Percentiles rank a stretch among this genome's conserved stretches.
Conservation (phyloP, 1,284 basidiomycete genomes). For the Xanthoconium separans region DNA sequence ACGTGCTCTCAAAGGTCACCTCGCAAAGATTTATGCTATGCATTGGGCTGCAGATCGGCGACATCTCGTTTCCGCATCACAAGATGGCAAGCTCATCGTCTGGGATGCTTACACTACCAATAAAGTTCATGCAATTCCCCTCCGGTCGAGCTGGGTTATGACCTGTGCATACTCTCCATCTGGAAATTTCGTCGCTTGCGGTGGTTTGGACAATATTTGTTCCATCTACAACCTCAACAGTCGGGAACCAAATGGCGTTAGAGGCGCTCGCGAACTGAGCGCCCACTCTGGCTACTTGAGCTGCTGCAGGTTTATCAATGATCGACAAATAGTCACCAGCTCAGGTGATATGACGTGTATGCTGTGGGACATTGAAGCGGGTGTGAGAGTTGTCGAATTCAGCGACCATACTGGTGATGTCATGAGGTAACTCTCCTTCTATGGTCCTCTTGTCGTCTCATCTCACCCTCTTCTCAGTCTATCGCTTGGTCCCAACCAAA, state of each 20-base stretch:
- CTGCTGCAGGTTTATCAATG: constrained; percentile 98
- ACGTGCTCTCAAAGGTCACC: constrained; percentile 92
- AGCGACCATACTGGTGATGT: constrained; percentile 99
- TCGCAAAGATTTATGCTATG: constrained; percentile 99
- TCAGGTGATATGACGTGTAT: constrained; percentile 99
- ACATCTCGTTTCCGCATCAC: constrained; percentile 97
- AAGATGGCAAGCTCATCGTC: constrained; percentile 98
- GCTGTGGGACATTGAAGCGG: constrained; percentile 99
- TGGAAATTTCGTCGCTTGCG: constrained; percentile 96
- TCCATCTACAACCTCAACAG: constrained; percentile 93
- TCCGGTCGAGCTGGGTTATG: constrained; percentile 99
- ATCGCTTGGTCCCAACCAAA: constrained; percentile 92
- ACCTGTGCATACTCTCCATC: constrained; percentile 98
- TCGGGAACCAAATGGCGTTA: constrained; percentile 67
- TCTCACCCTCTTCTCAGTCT: constrained; percentile 52
- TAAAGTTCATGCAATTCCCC: constrained; percentile 98
- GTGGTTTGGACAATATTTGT: constrained; percentile 98
- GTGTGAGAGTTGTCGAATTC: constrained; percentile 93
- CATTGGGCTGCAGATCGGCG: constrained; percentile 97
- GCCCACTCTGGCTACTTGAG: constrained; percentile 97
- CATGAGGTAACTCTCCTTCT: constrained; percentile 73
- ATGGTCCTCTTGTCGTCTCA: constrained; percentile 10
- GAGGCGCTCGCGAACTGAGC: constrained; percentile 86
- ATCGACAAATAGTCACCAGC: constrained; percentile 95
- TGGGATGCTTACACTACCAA: constrained; percentile 99